Percentiles rank a stretch among this genome's conserved stretches.
phyloP scores from a whole-genome alignment of 768 basidiomycete genomes.

The Amanita exitialis region DNA sequence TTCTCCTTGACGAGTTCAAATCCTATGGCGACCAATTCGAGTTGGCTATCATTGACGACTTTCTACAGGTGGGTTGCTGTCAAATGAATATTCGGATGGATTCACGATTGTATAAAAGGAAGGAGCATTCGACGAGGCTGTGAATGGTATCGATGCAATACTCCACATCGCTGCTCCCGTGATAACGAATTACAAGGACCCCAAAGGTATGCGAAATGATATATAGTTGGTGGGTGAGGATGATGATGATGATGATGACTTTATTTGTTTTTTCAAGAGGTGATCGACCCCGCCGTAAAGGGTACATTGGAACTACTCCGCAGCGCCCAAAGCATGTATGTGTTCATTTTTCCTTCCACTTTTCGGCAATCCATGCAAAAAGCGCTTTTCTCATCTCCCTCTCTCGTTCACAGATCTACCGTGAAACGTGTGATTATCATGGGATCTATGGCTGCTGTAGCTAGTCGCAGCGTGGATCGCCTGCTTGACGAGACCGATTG shows the following conservation, averaged over 20 bases:
- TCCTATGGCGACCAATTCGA: slow-evolving; percentile 49
- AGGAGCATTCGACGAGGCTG: slow-evolving; percentile 70
- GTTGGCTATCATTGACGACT: slow-evolving; percentile 63
- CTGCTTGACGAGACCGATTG: slow-evolving; percentile 41
- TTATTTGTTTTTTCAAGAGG: too few relatives aligned
- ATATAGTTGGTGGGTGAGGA: too few relatives aligned
- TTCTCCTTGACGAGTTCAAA: slow-evolving; percentile 44
- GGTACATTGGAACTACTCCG: slow-evolving; percentile 59
- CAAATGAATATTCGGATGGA: background rate
- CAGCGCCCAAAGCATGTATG: slow-evolving; percentile 47
- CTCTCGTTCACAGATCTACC: too few relatives aligned
- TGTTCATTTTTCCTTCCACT: background rate
- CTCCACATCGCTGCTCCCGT: slow-evolving; percentile 62
- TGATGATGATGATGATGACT: too few relatives aligned
- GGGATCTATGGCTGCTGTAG: slow-evolving; percentile 46
- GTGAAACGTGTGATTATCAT: slow-evolving; percentile 66
- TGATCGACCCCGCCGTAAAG: slow-evolving; percentile 61
- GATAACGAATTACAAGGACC: slow-evolving; percentile 31
- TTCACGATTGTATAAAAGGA: slow-evolving; percentile 22
- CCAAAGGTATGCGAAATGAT: slow-evolving; percentile 17
- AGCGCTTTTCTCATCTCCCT: too few relatives aligned
- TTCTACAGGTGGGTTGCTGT: slow-evolving; percentile 23
- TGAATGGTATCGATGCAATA: slow-evolving; percentile 67
- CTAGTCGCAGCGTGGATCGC: slow-evolving; percentile 18
- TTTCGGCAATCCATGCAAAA: background rate